A percentile compares a stretch with the other conserved stretches of the same genome.
Evolutionary conservation across 768 basidiomycete species (phyloP).

Genomic region (Pleurotus djamor): DNA sequence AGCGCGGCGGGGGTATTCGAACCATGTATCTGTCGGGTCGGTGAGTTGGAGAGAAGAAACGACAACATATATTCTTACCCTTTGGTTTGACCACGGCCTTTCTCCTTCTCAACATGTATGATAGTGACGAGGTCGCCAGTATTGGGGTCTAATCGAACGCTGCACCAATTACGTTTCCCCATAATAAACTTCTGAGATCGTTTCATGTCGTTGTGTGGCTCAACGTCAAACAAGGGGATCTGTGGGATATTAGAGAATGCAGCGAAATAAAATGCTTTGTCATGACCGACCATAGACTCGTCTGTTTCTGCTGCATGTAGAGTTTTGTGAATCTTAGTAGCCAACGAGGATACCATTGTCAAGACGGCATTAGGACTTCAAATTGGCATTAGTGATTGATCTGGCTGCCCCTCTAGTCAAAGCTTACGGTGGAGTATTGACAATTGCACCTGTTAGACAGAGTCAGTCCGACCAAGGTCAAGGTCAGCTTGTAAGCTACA

Average conservation of each 20-base stretch:
- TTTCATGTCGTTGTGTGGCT: slow-evolving; percentile 66
- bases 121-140: slow-evolving; percentile 76
- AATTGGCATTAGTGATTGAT: neutral
- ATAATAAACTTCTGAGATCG: slow-evolving; percentile 83
- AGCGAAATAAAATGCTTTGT: neutral
- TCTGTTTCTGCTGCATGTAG: slow-evolving; percentile 83
- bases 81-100: slow-evolving; percentile 79
- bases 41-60: too few relatives aligned
- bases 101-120: slow-evolving; percentile 82
- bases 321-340: slow-evolving; percentile 82
- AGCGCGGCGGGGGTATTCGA: slow-evolving; percentile 35
- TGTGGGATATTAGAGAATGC: slow-evolving; percentile 18
- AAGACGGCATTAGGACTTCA: slow-evolving; percentile 61
- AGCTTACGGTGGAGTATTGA: slow-evolving; percentile 86
- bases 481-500: slow-evolving; percentile 17
- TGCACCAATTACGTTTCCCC: slow-evolving; percentile 88
- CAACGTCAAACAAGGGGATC: slow-evolving; percentile 75
- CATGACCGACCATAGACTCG: slow-evolving; percentile 68
- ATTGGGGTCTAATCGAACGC: slow-evolving; percentile 52
- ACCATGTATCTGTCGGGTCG: slow-evolving; percentile 36
- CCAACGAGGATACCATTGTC: slow-evolving; percentile 75
- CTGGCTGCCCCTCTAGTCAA: neutral
- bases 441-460: slow-evolving; percentile 72
- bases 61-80: slow-evolving; percentile 40
- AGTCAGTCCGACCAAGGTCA: neutral